Percentiles rank a stretch among this genome's conserved stretches.
Conservation (phyloP, 257 asterid species). For the Solanum rostratum region DNA sequence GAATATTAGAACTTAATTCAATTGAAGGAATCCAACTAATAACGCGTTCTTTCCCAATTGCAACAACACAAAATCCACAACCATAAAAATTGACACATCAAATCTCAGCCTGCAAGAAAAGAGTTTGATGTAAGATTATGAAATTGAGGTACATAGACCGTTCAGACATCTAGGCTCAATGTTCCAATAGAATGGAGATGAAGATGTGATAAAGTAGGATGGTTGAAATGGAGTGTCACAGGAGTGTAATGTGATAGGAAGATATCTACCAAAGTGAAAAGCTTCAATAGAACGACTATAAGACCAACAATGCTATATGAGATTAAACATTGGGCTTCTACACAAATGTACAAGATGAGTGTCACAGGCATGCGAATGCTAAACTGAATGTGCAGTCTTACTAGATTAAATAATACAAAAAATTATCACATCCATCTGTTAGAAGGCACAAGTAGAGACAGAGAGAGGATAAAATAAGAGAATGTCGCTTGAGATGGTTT, state of each 20-base stretch:
- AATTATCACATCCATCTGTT: background rate
- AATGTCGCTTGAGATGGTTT: background rate
- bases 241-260: background rate
- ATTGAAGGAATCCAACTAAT: background rate
- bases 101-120: background rate
- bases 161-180: background rate
- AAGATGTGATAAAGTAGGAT: background rate
- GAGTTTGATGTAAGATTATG: background rate
- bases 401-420: background rate
- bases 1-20: background rate
- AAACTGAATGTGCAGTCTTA: background rate
- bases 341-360: background rate
- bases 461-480: background rate
- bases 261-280: background rate
- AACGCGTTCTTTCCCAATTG: background rate
- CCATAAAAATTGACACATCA: background rate
- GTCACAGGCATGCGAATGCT: background rate
- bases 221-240: background rate
- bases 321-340: background rate
- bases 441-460: background rate
- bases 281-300: background rate
- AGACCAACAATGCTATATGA: background rate
- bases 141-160: background rate
- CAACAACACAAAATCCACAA: background rate
- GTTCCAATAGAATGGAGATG: background rate